Evolutionary conservation across 2,329 filamentous ascomycete species (phyloP).

Genomic region (Aphanoascus verrucosus): DNA sequence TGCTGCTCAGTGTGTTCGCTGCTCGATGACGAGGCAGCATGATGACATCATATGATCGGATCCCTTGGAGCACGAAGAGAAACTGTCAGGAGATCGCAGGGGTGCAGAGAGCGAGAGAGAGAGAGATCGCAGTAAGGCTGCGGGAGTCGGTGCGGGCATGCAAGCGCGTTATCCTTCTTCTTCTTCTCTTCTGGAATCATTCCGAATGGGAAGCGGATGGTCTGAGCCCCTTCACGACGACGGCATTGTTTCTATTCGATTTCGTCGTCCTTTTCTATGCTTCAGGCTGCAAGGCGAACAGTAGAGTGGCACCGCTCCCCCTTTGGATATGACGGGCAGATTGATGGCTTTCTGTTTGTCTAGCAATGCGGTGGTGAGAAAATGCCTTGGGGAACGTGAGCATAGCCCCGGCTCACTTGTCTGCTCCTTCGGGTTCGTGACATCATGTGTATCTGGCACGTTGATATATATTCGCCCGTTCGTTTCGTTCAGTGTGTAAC

Average conservation of each 20-base stretch:
- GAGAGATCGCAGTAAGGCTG: neutral
- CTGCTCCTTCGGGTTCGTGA: neutral
- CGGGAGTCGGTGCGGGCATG: neutral
- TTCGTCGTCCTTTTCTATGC: neutral
- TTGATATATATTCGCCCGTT: slow-evolving; percentile 3
- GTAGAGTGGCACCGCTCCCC: neutral
- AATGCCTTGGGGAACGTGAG: slow-evolving; percentile 6
- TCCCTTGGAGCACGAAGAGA: neutral
- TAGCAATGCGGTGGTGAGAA: slow-evolving; percentile 50
- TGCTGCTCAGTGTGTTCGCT: neutral
- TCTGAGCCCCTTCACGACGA: neutral
- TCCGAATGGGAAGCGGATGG: neutral
- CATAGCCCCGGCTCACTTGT: neutral
- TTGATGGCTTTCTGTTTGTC: slow-evolving; percentile 54
- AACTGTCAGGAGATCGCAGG: slow-evolving; percentile 2
- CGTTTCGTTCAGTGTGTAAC: neutral
- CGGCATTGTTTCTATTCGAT: neutral
- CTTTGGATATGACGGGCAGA: slow-evolving; percentile 69
- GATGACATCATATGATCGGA: slow-evolving; percentile 5
- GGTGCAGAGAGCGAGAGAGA: too few relatives aligned
- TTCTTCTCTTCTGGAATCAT: neutral
- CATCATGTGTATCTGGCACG: slow-evolving; percentile 6
- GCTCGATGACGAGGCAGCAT: neutral
- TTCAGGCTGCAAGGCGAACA: neutral
- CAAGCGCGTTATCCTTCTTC: neutral